These are phyloP conservation scores for Ochromonas danica DNA, from an alignment of 108 stramenopile genomes.

Conservation along the genomic window DNA sequence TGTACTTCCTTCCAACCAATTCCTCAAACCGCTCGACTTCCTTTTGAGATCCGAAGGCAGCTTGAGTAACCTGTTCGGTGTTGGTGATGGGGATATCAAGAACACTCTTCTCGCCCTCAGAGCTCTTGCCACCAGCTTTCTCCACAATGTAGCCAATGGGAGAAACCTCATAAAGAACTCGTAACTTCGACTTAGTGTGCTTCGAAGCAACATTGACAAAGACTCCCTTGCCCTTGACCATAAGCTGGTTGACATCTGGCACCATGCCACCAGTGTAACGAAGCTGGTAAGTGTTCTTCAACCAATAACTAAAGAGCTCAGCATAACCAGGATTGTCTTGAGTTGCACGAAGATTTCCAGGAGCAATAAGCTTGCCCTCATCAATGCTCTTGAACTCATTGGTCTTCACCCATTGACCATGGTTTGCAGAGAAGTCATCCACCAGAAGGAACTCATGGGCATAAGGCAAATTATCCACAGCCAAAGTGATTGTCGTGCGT, in stretches of 20 bases:
- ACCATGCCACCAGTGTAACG: constrained; percentile 64
- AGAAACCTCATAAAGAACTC: constrained; percentile 57
- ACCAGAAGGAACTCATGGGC: constrained; percentile 54
- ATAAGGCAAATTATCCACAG: constrained; percentile 49
- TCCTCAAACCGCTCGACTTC: constrained; percentile 74
- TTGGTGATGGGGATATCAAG: constrained; percentile 65
- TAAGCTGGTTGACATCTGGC: constrained; percentile 61
- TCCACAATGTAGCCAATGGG: constrained; percentile 60
- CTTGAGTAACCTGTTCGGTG: constrained; percentile 72
- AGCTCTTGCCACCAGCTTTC: constrained; percentile 60
- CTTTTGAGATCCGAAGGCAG: constrained; percentile 68
- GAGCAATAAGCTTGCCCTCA: constrained; percentile 73
- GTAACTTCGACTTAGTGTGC: constrained; percentile 54
- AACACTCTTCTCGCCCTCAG: constrained; percentile 54
- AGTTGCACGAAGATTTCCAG: constrained; percentile 60
- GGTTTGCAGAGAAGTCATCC: constrained; percentile 55
- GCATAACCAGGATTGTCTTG: constrained; percentile 58
- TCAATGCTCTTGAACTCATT: constrained; percentile 53
- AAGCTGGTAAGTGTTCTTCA: constrained; percentile 58
- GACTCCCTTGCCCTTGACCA: constrained; percentile 57
- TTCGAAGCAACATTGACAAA: constrained; percentile 59
- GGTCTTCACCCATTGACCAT: constrained; percentile 56
- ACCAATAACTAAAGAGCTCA: constrained; percentile 53
- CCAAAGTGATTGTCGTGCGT: constrained; percentile 58
- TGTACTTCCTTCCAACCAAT: constrained; percentile 47